phyloP scores from a whole-genome alignment of 176 grass and related monocot genomes.

The Phoenix roebelenii region DNA sequence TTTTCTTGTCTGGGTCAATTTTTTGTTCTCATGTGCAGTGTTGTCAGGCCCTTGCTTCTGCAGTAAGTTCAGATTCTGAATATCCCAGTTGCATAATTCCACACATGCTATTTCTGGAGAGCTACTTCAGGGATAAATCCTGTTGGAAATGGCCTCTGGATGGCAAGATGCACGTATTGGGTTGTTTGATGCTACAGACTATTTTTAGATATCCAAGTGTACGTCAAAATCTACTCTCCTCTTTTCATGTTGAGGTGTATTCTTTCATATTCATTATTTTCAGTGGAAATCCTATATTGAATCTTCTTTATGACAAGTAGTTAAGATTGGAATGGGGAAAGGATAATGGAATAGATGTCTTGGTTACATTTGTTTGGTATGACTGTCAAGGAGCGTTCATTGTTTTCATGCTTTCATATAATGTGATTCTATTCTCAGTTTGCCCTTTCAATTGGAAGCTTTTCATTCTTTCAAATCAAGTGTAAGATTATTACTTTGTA shows the following conservation, averaged over 20 bases:
- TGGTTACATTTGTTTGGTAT: no score
- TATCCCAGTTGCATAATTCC: conserved; percentile 47
- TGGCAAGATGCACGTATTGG: conserved; percentile 71
- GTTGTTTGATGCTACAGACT: conserved; percentile 86
- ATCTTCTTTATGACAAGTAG: no score
- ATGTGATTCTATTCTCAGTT: no score
- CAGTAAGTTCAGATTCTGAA: conserved; percentile 41
- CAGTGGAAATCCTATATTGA: no score
- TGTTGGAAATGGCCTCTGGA: conserved; percentile 60
- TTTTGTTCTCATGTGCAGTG: conserved; percentile 39
- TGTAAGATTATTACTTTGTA: no score
- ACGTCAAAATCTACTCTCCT: conserved; percentile 14
- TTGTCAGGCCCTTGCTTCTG: conserved; percentile 56
- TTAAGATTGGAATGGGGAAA: no score
- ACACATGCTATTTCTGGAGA: conserved; percentile 71
- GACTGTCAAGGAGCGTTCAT: no score
- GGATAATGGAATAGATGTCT: no score
- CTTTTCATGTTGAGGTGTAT: neutral
- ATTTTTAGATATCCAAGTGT: conserved; percentile 76
- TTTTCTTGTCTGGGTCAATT: neutral
- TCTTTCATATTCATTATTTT: neutral
- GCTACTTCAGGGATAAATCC: conserved; percentile 44
- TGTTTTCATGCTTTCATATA: no score
- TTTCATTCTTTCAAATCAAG: no score
- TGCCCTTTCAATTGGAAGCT: no score